Conservation (phyloP, 106 monocot genomes). For the Ottelia alismoides region DNA sequence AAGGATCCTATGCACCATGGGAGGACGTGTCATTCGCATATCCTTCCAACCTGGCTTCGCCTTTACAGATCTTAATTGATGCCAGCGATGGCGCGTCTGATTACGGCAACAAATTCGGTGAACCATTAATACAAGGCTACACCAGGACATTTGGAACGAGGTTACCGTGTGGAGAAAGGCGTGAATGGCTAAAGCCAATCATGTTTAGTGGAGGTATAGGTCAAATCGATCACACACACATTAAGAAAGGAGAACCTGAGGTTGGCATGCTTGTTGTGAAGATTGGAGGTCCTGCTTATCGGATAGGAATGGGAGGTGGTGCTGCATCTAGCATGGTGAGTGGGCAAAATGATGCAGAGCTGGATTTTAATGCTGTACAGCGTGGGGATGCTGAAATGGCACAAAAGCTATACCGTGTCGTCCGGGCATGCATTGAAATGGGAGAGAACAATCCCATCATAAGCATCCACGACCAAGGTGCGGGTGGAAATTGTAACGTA, state of each 20-base stretch:
- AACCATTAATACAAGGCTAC: slow-evolving; percentile 88
- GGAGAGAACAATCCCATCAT: slow-evolving; percentile 75
- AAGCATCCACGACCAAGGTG: slow-evolving; percentile 98
- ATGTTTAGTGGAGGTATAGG: slow-evolving; percentile 97
- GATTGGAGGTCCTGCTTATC: slow-evolving; percentile 91
- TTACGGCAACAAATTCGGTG: slow-evolving; percentile 97
- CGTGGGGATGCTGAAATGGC: slow-evolving; percentile 99
- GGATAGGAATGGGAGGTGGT: slow-evolving; percentile 99
- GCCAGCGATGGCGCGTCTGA: slow-evolving; percentile 92
- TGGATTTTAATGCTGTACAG: slow-evolving; percentile 96
- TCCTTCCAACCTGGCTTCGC: slow-evolving; percentile 73
- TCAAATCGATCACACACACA: slow-evolving; percentile 73
- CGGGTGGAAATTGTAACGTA: slow-evolving; percentile 97
- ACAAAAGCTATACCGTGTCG: slow-evolving; percentile 86
- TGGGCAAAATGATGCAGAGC: slow-evolving; percentile 92
- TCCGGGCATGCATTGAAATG: slow-evolving; percentile 89
- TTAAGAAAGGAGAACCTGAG: slow-evolving; percentile 71
- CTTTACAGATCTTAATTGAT: slow-evolving; percentile 75
- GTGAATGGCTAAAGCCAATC: slow-evolving; percentile 97
- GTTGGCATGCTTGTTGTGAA: slow-evolving; percentile 95
- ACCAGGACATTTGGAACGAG: slow-evolving; percentile 85
- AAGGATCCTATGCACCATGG: slow-evolving; percentile 80
- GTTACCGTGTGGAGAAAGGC: slow-evolving; percentile 61
- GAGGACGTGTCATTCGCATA: slow-evolving; percentile 69
- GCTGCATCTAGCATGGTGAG: slow-evolving; percentile 99